Base-by-base conservation (phyloP, 768 basidiomycete genomes). In the Russula earlei region DNA sequence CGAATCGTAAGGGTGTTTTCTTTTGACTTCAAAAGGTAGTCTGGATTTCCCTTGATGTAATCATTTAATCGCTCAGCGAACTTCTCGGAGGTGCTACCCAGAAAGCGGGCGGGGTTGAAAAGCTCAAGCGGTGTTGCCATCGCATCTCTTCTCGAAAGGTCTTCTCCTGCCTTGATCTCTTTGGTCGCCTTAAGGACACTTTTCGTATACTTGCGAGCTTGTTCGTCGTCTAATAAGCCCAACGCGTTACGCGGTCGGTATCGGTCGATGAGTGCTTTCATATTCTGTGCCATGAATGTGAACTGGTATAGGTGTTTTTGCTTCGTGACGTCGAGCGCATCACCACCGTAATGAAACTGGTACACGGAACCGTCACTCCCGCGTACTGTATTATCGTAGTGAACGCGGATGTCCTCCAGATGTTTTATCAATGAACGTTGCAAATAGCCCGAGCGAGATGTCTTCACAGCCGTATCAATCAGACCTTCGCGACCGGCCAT, bases 401-500 rank as follows among this genome's bases (percentile, higher is more conserved):
- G 95, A 7, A 98, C 85, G 31, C 90, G 86, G 52, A 97, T 83
- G 46, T 95, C 96, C 69, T 99, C 96, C 52, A 99, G 76, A 69
- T 99, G 96, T 70, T 99, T 99, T 76, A 99, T 94, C 62, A 99
- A 76, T 73, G 96, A 98, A 45, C 96, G 83, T 69, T 99, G 96
- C 19, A 99, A 80, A 70, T 99, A 99, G 19, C 96, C 96, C 4
- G 96, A 98, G 52, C 96, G 92, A 60, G 88, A 91, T 4, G 96
- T 99, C 74, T 99, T 99, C 68, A 99, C 95, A 36, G 96, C 96
- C 5, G 96, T 99, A 67, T 99, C 96, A 66, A 99, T 99, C 37
- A 99, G 79, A 66, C 96, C 96, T 74, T 99, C 96, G 63, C 96
- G 83, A 50, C 96, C 96, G 55, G 96, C 96, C 96, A 99, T 99